These are phyloP conservation scores for Malassezia globosa DNA, from an alignment of 1,284 basidiomycete genomes.

Conservation along the genomic window DNA sequence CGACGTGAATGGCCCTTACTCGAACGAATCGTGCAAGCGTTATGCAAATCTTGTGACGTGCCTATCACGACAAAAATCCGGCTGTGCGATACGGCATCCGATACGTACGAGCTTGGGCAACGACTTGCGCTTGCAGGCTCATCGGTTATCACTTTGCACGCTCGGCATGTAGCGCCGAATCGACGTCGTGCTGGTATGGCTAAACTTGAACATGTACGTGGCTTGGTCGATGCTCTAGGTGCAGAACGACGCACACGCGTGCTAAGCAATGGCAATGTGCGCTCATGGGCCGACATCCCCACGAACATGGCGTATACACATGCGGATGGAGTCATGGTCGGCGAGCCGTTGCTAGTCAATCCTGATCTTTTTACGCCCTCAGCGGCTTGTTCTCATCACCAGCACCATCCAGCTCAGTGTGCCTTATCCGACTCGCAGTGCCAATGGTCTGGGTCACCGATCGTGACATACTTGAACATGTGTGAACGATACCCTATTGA, in stretches of 20 bases:
- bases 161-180: slow-evolving; percentile 59
- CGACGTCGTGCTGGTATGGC: slow-evolving; percentile 60
- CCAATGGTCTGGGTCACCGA: not conserved
- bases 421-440: no score
- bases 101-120: slow-evolving; percentile 55
- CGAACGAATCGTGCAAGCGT: slow-evolving; percentile 47
- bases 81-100: slow-evolving; percentile 49
- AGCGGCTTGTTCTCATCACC: no score
- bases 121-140: slow-evolving; percentile 57
- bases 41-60: slow-evolving; percentile 31
- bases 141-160: slow-evolving; percentile 60
- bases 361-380: slow-evolving; percentile 49
- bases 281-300: slow-evolving; percentile 54
- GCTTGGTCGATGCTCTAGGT: slow-evolving; percentile 49
- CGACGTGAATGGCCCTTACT: slow-evolving; percentile 60
- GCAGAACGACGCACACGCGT: slow-evolving; percentile 52
- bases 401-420: no score
- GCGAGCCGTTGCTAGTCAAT: slow-evolving; percentile 60
- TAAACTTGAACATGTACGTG: slow-evolving; percentile 55
- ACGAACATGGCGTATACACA: slow-evolving; percentile 54
- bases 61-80: slow-evolving; percentile 58
- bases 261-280: slow-evolving; percentile 66
- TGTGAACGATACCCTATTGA: slow-evolving; percentile 8
- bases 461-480: slow-evolving; percentile 3
- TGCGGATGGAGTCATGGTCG: slow-evolving; percentile 68